Percentiles rank a stretch among this genome's conserved stretches.
These are phyloP conservation scores for Macrolepiota fuliginosa DNA, from an alignment of 768 basidiomycete genomes.

Conservation along the genomic window DNA sequence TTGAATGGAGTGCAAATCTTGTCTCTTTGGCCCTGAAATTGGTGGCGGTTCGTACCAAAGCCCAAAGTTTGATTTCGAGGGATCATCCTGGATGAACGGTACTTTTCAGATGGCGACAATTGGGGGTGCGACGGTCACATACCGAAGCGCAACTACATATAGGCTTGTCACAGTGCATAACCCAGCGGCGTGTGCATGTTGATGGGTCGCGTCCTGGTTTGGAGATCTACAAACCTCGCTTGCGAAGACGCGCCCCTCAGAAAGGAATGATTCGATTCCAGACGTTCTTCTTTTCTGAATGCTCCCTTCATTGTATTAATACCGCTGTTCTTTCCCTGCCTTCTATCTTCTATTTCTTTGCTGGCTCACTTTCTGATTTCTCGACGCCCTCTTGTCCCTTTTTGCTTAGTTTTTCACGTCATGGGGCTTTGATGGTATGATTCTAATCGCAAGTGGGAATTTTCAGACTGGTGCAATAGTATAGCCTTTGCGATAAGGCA, in stretches of 20 bases:
- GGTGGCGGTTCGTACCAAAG: background rate
- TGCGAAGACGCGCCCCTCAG: background rate
- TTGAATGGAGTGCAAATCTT: background rate
- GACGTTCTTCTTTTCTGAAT: background rate
- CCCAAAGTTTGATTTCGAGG: background rate
- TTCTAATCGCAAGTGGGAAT: background rate
- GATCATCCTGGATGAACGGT: background rate
- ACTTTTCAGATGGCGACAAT: background rate
- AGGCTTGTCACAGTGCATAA: too few species aligned
- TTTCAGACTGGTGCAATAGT: background rate
- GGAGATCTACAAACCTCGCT: background rate
- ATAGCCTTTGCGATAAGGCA: background rate
- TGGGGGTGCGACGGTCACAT: too few species aligned
- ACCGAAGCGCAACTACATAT: too few species aligned
- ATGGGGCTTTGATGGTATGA: background rate
- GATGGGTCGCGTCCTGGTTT: background rate
- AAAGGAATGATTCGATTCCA: background rate
- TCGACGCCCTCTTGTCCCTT: background rate
- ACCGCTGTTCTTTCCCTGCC: background rate
- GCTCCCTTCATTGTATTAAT: background rate
- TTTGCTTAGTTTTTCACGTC: background rate
- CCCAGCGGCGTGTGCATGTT: too few species aligned
- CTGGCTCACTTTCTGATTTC: background rate
- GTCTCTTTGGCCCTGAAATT: background rate
- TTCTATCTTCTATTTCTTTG: background rate